Evolutionary conservation across 129 eudicot species (phyloP).

Genomic region (Ambrosia trifida): DNA sequence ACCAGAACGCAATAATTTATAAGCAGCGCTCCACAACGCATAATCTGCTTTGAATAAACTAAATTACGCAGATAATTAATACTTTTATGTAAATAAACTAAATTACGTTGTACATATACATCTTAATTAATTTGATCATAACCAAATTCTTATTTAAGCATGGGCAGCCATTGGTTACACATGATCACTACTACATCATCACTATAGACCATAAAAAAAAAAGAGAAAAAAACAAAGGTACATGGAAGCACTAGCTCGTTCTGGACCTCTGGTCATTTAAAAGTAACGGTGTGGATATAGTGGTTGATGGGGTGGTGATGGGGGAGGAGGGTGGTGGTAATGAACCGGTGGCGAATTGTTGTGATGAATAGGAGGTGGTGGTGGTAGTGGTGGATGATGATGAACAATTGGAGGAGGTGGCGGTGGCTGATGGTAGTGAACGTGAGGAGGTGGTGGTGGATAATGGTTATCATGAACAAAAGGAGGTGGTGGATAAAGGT

Average conservation of each 20-base stretch:
- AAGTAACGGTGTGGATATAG: slow-evolving; percentile 6
- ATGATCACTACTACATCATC: background rate
- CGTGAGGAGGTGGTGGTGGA: slow-evolving; percentile 21
- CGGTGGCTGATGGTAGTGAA: background rate
- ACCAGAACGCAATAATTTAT: too few relatives aligned
- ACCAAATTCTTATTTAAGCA: background rate
- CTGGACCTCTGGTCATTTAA: background rate
- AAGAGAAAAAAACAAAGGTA: background rate
- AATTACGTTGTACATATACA: too few relatives aligned
- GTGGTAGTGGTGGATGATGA: slow-evolving; percentile 2
- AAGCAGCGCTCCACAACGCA: too few relatives aligned
- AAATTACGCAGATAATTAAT: too few relatives aligned
- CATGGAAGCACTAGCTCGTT: background rate
- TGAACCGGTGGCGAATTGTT: background rate
- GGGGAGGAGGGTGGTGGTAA: background rate
- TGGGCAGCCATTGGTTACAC: background rate
- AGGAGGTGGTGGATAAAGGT: slow-evolving; percentile 20
- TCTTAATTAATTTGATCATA: too few relatives aligned
- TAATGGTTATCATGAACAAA: slow-evolving; percentile 3
- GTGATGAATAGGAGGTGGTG: background rate
- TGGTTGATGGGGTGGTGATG: slow-evolving; percentile 16
- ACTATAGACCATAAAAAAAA: background rate
- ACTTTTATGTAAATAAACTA: too few relatives aligned
- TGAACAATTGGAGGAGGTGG: background rate
- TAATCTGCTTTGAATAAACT: too few relatives aligned